phyloP scores from a whole-genome alignment of 371 early-diverging fungal species.

The Mucor mucedo region DNA sequence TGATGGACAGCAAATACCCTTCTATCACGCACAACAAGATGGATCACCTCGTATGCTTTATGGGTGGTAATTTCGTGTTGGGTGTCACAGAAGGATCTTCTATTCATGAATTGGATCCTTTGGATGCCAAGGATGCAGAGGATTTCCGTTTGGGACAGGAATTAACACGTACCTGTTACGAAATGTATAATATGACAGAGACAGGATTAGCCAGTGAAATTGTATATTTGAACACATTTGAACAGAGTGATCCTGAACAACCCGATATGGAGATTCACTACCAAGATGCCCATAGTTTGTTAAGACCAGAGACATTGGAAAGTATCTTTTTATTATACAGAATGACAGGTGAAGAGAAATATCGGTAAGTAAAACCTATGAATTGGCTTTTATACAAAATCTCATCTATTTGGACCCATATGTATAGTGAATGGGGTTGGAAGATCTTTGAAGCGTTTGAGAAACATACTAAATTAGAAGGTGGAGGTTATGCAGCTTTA shows the following conservation, averaged over 20 bases:
- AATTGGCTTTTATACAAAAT: too few species aligned
- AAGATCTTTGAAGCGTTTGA: slow-evolving; percentile 85
- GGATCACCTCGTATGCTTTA: slow-evolving; percentile 95
- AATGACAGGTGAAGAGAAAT: slow-evolving; percentile 81
- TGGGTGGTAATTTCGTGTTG: slow-evolving; percentile 84
- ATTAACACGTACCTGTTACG: slow-evolving; percentile 78
- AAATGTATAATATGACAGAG: slow-evolving; percentile 79
- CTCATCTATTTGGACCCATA: neutral
- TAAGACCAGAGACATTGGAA: slow-evolving; percentile 92
- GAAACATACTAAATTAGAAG: slow-evolving; percentile 70
- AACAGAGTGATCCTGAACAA: slow-evolving; percentile 35
- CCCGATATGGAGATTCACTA: slow-evolving; percentile 70
- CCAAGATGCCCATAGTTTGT: slow-evolving; percentile 69
- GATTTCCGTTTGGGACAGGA: slow-evolving; percentile 78
- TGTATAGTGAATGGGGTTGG: slow-evolving; percentile 87
- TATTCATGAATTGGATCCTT: slow-evolving; percentile 21
- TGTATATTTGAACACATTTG: slow-evolving; percentile 57
- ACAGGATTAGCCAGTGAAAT: slow-evolving; percentile 89
- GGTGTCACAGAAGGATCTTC: slow-evolving; percentile 70
- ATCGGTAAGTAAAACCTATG: slow-evolving; percentile 47
- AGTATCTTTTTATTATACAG: slow-evolving; percentile 85
- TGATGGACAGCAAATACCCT: slow-evolving; percentile 39
- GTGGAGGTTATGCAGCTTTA: slow-evolving; percentile 81
- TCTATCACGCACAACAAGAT: slow-evolving; percentile 66
- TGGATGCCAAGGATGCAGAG: slow-evolving; percentile 43